Base-by-base conservation (phyloP, 2,329 filamentous ascomycete genomes). In the Phyllosticta ampelicida region DNA sequence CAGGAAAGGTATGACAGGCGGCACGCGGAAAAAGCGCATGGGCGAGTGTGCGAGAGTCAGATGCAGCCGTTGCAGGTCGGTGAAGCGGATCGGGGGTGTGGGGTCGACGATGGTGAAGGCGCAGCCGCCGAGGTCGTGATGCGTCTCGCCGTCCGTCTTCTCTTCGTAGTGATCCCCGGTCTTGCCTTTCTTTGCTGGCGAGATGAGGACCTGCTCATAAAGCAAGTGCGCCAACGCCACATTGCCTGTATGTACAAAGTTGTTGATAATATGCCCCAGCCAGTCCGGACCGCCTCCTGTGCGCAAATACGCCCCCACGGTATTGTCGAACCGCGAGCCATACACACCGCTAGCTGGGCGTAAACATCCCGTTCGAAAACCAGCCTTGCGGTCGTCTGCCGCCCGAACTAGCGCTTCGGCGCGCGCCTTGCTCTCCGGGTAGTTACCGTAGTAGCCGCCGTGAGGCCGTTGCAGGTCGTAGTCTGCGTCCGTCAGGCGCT, bases 331-430 rank as follows among this genome's bases (percentile, higher is more conserved):
- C 13, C 73, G 70, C 60, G 75, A 73, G 4, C 79, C 80, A 62
- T 81, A 82, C 51, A 82, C 75, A 26, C 73, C 75, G 62, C 80
- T 81, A 11, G 76, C 75, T 0, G 80, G 80, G 1, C 81, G 74
- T 61, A 84, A 77, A 53, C 73, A 72, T 8, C 80, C 80, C 0
- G 80, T 82, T 9, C 78, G 74, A 66, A 83, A 78, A 8, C 54
- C 58, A 9, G 63, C 62, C 28, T 67, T 60, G 1, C 18, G 16
- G 51, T 57, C 26, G 64, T 79, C 73, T 23, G 77, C 76, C 9
- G 63, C 67, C 59, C 77, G 77, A 9, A 83, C 74, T 9, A 80
- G 61, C 13, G 74, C 70, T 68, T 83, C 81, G 1, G 78, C 79
- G 58, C 75, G 72, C 6, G 75, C 73, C 64, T 83, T 83, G 55